Evolutionary conservation across 23 red algal genomes (phyloP), one percentile per base, ranked within the genome.

Genomic region (Rhodosorus marinus): DNA sequence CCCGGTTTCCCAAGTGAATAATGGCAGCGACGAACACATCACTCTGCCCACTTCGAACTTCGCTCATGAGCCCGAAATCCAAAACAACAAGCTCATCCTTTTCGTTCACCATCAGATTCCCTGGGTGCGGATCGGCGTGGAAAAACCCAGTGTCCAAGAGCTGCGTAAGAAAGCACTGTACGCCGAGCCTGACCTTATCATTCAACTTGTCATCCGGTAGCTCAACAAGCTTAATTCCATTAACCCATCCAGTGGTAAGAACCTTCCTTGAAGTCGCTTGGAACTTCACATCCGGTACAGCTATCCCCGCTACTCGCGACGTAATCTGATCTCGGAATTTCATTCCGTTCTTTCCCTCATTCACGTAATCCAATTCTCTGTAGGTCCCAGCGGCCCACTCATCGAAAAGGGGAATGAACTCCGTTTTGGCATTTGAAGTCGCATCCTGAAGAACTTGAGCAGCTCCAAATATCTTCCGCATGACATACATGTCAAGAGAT

Each of bases 301-400:
- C 61, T 0, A 94, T 45, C 24, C 80, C 77, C 17, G 51, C 51
- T 29, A 63, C 19, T 15, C 70, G 75, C 0, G 42, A 24, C 2
- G 48, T 35, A 9, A 93, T 30, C 5, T 62, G 71, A 14, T 65
- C 45, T 29, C 69, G 45, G 68, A 94, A 94, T 24, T 45, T 54
- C 31, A 63, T 49, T 19, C 71, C 66, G 56, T 94, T 94, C 19
- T 72, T 54, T 5, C 55, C 76, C 33, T 94, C 87, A 35, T 83
- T 83, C n/a, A 83, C 28, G 42, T 94, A 94, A 47, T 94, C 76
- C 5, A 94, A 51, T 43, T 94, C 87, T 47, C 78, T 70, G 28
- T 83, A 94, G 47, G 72, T 94, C n/a, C 87, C 80, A 30, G 62
- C 31, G 42, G 87, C 72, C 87, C 87, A 94, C 31, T 78, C 59